Evolutionary conservation across 768 basidiomycete genomes (phyloP), one percentile per base, ranked within the genome.

Genomic region (Mrakia blollopis): DNA sequence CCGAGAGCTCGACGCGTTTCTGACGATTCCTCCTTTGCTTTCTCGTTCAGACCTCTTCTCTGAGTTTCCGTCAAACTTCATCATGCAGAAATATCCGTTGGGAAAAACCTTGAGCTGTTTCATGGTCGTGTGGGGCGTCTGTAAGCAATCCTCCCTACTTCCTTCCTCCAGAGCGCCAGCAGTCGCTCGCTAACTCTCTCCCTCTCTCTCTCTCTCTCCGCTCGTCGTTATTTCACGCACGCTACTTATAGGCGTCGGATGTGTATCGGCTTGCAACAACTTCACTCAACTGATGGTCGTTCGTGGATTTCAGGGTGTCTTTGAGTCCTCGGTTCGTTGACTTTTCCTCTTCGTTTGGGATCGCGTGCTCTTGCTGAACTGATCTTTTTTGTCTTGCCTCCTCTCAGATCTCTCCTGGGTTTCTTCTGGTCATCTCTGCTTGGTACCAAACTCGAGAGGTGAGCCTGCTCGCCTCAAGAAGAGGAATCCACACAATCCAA

Each of bases 51-150:
- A 50, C 18, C 47, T 50, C 47, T 37, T 79, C 21, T 80, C 78
- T 67, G 80, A 81, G 67, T 81, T 81, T 54, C 80, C 80, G 2
- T 77, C 78, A 6, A 80, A 79, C 73, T 61, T 79, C 35, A 39
- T 80, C 10, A 73, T 81, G 6, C 80, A 81, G 39, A 28, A 79
- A 18, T 79, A 72, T 39, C 44, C 44, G 25, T 30, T 76, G 5
- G 75, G 75, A 5, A 70, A 54, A 57, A 71, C 65, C 11, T 39
- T 76, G 3, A 28, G 65, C 8, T 28, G 21, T 21, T 74, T 54
- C 73, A 74, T 75, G 67, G 50, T 75, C 2, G 21, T 14, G 23
- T 75, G 74, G 73, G 41, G 63, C 52, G 28, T 67, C 35, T 44
- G 47, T 50, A 7, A 21, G 47, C 13, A 6, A 11, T n/a, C n/a